Evolutionary conservation across 2,329 filamentous ascomycete genomes (phyloP).

Genomic region (Bipolaris gigantea): DNA sequence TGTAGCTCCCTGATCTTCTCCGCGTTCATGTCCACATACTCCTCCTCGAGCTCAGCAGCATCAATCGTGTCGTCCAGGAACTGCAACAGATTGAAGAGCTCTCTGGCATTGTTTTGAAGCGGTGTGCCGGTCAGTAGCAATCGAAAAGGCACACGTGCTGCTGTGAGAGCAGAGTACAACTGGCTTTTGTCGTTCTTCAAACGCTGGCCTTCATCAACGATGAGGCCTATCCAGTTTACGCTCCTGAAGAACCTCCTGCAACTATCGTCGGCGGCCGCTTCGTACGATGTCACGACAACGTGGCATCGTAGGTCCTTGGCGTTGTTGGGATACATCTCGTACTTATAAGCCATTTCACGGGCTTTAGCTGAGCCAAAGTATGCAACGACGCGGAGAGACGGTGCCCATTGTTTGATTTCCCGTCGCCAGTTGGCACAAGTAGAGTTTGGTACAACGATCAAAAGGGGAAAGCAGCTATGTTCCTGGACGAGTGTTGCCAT

Average conservation of each 20-base stretch:
- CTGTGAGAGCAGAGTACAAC: constrained; percentile 73
- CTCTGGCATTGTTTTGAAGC: constrained; percentile 90
- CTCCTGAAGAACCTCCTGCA: constrained; percentile 66
- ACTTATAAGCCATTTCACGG: constrained; percentile 73
- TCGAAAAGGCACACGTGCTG: constrained; percentile 78
- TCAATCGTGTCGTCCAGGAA: constrained; percentile 77
- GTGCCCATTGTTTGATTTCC: constrained; percentile 93
- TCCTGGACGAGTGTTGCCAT: constrained; percentile 67
- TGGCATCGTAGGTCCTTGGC: constrained; percentile 77
- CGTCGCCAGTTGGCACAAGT: constrained; percentile 98
- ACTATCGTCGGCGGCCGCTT: constrained; percentile 75
- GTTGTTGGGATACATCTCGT: constrained; percentile 78
- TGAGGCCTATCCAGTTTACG: constrained; percentile 81
- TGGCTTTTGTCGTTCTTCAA: constrained; percentile 89
- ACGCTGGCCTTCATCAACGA: constrained; percentile 94
- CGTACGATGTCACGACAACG: constrained; percentile 92
- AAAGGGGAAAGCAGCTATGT: constrained; percentile 81
- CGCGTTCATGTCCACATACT: constrained; percentile 77
- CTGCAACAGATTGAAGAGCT: constrained; percentile 94
- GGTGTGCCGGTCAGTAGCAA: constrained; percentile 87
- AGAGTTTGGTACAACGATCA: constrained; percentile 90
- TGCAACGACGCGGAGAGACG: constrained; percentile 81
- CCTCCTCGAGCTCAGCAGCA: constrained; percentile 71
- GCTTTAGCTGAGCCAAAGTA: constrained; percentile 80
- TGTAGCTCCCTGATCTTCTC: constrained; percentile 83